phyloP scores from a whole-genome alignment of 2,329 filamentous ascomycete species.

The Xylaria sp. region DNA sequence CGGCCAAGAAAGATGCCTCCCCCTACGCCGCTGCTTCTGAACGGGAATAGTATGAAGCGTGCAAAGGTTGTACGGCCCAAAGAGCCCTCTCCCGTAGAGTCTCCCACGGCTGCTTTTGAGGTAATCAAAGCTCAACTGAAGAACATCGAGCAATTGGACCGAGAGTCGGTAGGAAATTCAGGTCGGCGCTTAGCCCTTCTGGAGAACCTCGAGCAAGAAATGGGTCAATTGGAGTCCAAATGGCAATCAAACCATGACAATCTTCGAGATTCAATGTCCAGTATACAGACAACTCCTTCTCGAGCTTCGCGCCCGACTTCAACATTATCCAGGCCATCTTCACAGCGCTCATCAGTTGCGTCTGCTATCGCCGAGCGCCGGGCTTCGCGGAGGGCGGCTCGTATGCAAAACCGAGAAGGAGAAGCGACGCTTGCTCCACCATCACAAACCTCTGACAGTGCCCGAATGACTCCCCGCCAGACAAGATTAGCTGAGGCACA shows the following conservation, averaged over 20 bases:
- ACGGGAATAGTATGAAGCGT: conserved; percentile 55
- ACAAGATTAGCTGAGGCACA: conserved; percentile 59
- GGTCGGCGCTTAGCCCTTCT: conserved; percentile 62
- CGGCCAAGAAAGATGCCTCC: conserved; percentile 65
- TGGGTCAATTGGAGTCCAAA: conserved; percentile 68
- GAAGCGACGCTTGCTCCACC: conserved; percentile 45
- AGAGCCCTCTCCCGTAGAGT: conserved; percentile 65
- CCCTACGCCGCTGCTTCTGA: conserved; percentile 66
- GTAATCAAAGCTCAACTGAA: conserved; percentile 64
- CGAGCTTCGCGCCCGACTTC: conserved; percentile 52
- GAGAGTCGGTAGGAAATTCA: conserved; percentile 53
- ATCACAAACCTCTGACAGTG: conserved; percentile 48
- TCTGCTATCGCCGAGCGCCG: conserved; percentile 54
- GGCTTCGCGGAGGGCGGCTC: conserved; percentile 53
- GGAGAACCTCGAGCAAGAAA: conserved; percentile 70
- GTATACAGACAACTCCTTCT: conserved; percentile 52
- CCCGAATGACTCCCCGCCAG: conserved; percentile 56
- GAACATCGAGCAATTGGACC: conserved; percentile 58
- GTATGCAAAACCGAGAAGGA: conserved; percentile 51
- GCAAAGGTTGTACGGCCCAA: conserved; percentile 58
- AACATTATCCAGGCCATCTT: conserved; percentile 41
- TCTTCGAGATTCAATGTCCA: conserved; percentile 64
- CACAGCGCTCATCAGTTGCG: conserved; percentile 42
- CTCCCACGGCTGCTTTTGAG: conserved; percentile 61
- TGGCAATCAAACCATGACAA: conserved; percentile 69